Base-by-base conservation (phyloP, 208 protist genomes). In the Trypanosoma lewisi region DNA sequence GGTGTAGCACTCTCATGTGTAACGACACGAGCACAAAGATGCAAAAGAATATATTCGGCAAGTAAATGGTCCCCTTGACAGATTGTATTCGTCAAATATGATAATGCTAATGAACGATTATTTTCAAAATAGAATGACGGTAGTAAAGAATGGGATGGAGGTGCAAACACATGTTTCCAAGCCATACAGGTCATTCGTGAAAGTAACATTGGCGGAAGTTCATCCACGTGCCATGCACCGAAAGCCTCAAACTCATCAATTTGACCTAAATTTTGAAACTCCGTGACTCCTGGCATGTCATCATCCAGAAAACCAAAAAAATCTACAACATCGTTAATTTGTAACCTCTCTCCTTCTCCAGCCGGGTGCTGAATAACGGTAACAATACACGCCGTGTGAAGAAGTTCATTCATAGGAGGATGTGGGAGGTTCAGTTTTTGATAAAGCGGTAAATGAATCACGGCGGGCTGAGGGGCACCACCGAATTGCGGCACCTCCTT, bases 1-100 rank as follows among this genome's bases (percentile, higher is more conserved):
- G 89, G 83, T 21, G 70, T 89, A 19, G 64, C 60, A 12, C 60
- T 67, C 49, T 60, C 77, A 65, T 89, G 85, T 11, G 65, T 62
- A 3, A 39, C 41, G 12, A 93, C 86, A 25, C 64, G 57, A 7
- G 75, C 63, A 55, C 83, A 83, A 17, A 95, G 75, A 49, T 93
- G 85, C 33, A 95, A 73, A 44, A 95, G 59, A 28, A 93, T 12
- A 61, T 88, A 93, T 60, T 91, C 79, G 7, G 78, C 82, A 5
- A 77, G 27, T 9, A 95, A 63, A 4, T 39, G 60, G 62, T 95
- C 85, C 0, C 82, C 83, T n/a, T 51, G 19, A 28, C 83, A 89
- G 14, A 91, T 52, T 8, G 66, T 63, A 11, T 47, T 23, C 2
- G 37, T 37, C 11, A 90, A 54, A 48, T 82, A 77, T 17, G 42